Evolutionary conservation across 768 basidiomycete species (phyloP), one percentile per base, ranked within the genome.

Genomic region (Cantharellus cinnabarinus): DNA sequence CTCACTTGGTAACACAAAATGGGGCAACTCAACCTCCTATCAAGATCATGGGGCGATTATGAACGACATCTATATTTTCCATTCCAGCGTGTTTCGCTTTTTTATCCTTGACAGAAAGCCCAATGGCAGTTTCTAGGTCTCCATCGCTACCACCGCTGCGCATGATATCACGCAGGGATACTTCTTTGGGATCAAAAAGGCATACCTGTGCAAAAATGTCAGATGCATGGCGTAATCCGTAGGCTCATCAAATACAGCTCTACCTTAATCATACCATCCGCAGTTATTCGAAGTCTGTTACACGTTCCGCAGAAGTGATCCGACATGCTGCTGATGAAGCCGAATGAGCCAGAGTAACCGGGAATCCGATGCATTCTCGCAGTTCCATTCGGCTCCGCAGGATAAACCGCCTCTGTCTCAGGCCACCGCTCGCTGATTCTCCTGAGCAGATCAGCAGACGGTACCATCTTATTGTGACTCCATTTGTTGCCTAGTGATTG

Each of bases 281-380:
- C 84, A n/a, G 86, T 90, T 52, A 93, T 73, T 48, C 89, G 75
- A 56, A 91, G 72, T 59, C 89, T 77, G 65, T 88, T 89, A 71
- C 89, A 93, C 1, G 82, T 80, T 1, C 79, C 76, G 69, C 89
- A 91, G 65, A 93, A 89, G 69, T 90, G 89, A 69, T 93, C 88
- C 15, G 87, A 90, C 89, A 89, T 89, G 72, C 84, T 88, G 66
- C 81, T 87, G 66, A 93, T 93, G 70, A 91, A 89, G n/a, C 82
- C 89, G 68, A 82, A 77, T 66, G 73, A 78, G 34, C 88, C 89
- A 61, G 62, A 63, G 66, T 81, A 78, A 3, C 82, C 83, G 0
- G 83, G 84, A 57, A 90, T 78, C 62, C 74, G 70, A 77, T 83
- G 89, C 34, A 80, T 81, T 55, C 85, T 79, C 20, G 85, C 84